These are phyloP conservation scores for Macroventuria anomochaeta DNA, from an alignment of 2,329 filamentous ascomycete species.

Conservation along the genomic window DNA sequence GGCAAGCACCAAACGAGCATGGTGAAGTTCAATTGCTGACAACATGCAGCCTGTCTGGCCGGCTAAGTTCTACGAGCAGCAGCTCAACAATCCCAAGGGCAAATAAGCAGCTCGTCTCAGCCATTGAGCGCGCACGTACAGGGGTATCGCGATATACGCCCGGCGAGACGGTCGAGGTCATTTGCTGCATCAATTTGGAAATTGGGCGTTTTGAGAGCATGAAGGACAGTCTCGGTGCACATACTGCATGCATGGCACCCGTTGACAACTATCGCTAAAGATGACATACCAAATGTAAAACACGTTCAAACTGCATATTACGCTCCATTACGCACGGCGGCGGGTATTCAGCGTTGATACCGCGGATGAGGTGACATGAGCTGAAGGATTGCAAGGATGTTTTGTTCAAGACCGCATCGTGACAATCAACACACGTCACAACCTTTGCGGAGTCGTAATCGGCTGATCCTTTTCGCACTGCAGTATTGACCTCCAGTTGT, in stretches of 20 bases:
- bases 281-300: slow-evolving; percentile 16
- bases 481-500: background rate
- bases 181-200: slow-evolving; percentile 6
- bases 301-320: background rate
- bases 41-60: slow-evolving; percentile 33
- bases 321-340: background rate
- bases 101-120: slow-evolving; percentile 29
- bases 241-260: slow-evolving; percentile 7
- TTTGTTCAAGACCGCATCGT: background rate
- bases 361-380: background rate
- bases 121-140: background rate
- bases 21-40: background rate
- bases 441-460: background rate
- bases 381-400: slow-evolving; percentile 2
- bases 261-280: background rate
- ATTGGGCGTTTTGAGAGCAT: slow-evolving; percentile 11
- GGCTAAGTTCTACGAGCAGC: slow-evolving; percentile 42
- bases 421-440: slow-evolving; percentile 1
- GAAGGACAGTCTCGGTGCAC: background rate
- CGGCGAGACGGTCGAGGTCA: background rate
- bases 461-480: background rate
- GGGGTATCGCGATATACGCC: background rate
- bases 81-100: slow-evolving; percentile 43
- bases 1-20: slow-evolving; percentile 19
- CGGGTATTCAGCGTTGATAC: background rate